Evolutionary conservation across 371 early-diverging fungal genomes (phyloP).

Genomic region (Fennellomyces sp.): DNA sequence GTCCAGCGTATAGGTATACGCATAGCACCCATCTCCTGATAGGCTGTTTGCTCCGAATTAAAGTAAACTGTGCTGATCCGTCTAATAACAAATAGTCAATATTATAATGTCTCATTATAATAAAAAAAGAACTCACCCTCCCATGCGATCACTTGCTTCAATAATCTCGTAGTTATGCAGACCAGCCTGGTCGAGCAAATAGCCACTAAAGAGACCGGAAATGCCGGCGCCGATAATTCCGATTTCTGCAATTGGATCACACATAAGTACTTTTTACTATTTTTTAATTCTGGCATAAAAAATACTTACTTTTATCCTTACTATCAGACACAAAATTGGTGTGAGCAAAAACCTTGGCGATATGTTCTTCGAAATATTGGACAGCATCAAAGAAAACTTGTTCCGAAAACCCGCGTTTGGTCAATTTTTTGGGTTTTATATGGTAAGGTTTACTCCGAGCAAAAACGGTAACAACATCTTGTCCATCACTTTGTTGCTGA

Average conservation of each 20-base stretch:
- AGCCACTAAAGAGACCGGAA: conserved; percentile 34
- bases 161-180: conserved; percentile 34
- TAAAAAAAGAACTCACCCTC: conserved; percentile 19
- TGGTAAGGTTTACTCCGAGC: conserved; percentile 18
- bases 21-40: conserved; percentile 42
- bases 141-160: conserved; percentile 32
- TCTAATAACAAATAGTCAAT: conserved; percentile 7
- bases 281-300: background rate
- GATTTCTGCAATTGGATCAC: conserved; percentile 20
- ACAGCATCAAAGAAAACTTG: conserved; percentile 33
- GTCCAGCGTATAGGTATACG: conserved; percentile 21
- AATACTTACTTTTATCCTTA: conserved; percentile 17
- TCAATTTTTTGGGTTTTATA: conserved; percentile 10
- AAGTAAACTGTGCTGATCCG: conserved; percentile 35
- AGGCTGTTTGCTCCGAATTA: conserved; percentile 24
- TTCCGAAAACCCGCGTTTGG: conserved; percentile 31
- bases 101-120: background rate
- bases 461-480: conserved; percentile 11
- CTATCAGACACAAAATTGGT: conserved; percentile 7
- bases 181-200: conserved; percentile 29
- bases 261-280: background rate
- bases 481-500: background rate
- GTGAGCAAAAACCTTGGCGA: conserved; percentile 10
- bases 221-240: conserved; percentile 43
- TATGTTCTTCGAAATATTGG: conserved; percentile 14